Evolutionary conservation across 257 asterid genomes (phyloP).

Genomic region (Lithospermum erythrorhizon): DNA sequence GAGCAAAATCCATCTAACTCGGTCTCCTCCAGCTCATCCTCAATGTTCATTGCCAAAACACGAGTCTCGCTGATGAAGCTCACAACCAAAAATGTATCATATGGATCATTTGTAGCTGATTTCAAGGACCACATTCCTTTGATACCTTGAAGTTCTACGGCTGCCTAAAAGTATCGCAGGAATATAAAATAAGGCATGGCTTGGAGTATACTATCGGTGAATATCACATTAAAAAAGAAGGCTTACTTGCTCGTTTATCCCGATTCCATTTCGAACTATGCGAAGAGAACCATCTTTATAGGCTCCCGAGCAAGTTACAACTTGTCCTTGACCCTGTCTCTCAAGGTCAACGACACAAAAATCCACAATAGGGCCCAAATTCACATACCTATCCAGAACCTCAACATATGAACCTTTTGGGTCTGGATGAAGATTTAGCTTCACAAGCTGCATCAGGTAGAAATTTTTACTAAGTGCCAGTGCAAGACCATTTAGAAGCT

Average conservation of each 20-base stretch:
- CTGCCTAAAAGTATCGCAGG: slow-evolving; percentile 45
- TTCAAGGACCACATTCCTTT: slow-evolving; percentile 95
- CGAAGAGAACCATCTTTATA: slow-evolving; percentile 91
- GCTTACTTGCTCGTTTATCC: slow-evolving; percentile 81
- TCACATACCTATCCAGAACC: slow-evolving; percentile 78
- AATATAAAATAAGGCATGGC: slow-evolving; percentile 1
- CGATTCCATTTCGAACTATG: slow-evolving; percentile 85
- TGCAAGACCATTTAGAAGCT: slow-evolving; percentile 1
- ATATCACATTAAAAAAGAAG: slow-evolving; percentile 4
- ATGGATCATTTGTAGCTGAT: slow-evolving; percentile 76
- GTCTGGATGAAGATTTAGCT: slow-evolving; percentile 78
- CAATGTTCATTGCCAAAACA: slow-evolving; percentile 86
- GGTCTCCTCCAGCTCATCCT: slow-evolving; percentile 91
- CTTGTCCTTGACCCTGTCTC: slow-evolving; percentile 99
- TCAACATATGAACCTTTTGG: slow-evolving; percentile 78
- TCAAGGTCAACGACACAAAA: slow-evolving; percentile 90
- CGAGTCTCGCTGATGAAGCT: slow-evolving; percentile 94
- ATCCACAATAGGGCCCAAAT: slow-evolving; percentile 93
- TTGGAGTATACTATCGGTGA: not conserved
- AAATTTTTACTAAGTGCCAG: slow-evolving; percentile 9
- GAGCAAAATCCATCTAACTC: slow-evolving; percentile 87
- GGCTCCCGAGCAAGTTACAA: slow-evolving; percentile 96
- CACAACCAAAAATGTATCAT: slow-evolving; percentile 82
- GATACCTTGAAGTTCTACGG: slow-evolving; percentile 95
- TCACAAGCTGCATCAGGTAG: slow-evolving; percentile 51